Percentiles rank a stretch among this genome's conserved stretches.
phyloP scores from a whole-genome alignment of 2,329 filamentous ascomycete genomes.

The Ceratocystis destructans region DNA sequence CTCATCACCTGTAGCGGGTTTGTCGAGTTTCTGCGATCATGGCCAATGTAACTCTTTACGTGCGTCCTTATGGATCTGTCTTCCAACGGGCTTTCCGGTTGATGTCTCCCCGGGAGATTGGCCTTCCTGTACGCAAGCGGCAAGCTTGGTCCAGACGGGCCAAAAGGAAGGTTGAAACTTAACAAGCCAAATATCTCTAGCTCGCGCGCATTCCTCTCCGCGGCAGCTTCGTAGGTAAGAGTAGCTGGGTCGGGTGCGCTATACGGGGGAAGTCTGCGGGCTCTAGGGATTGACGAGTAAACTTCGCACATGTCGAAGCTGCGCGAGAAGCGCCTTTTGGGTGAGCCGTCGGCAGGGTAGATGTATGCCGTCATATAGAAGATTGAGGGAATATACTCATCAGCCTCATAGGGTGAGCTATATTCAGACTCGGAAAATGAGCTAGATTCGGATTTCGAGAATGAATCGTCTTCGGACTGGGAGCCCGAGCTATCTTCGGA shows the following conservation, averaged over 20 bases:
- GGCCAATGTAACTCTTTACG: neutral
- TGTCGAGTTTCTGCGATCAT: constrained; percentile 15
- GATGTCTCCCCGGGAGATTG: too few relatives aligned
- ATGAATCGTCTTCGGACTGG: neutral
- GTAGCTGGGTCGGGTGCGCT: neutral
- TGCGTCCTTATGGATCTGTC: too few relatives aligned
- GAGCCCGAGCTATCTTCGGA: neutral
- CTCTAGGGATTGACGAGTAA: constrained; percentile 31
- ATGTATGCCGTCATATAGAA: constrained; percentile 31
- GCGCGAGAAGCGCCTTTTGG: constrained; percentile 36
- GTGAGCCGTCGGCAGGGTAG: constrained; percentile 29
- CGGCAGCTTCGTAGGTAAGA: neutral
- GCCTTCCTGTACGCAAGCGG: constrained; percentile 12
- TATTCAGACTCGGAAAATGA: too few relatives aligned
- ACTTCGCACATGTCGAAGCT: constrained; percentile 38
- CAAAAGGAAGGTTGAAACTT: too few relatives aligned
- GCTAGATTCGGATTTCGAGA: too few relatives aligned
- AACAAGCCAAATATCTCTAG: neutral
- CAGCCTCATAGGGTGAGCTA: too few relatives aligned
- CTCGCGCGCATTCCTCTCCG: constrained; percentile 11
- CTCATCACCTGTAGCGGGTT: constrained; percentile 6
- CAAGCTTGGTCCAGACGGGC: neutral
- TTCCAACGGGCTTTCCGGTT: too few relatives aligned
- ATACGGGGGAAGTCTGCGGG: constrained; percentile 9
- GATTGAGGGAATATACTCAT: neutral